A percentile compares a stretch with the other conserved stretches of the same genome.
These are phyloP conservation scores for Fusarium sp. DNA, from an alignment of 2,329 filamentous ascomycete genomes.

Conservation along the genomic window DNA sequence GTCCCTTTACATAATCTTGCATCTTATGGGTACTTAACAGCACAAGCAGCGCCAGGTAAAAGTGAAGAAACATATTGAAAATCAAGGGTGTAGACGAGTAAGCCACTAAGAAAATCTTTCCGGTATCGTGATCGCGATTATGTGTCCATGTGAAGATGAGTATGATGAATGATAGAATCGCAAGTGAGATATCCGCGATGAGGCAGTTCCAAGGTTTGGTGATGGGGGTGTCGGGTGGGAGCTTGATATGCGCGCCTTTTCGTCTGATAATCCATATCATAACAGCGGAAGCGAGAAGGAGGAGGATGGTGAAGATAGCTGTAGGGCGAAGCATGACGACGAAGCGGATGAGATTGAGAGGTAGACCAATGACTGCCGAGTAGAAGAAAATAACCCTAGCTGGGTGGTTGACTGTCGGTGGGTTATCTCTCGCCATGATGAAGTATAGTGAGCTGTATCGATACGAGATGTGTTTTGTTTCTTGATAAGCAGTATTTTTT, in stretches of 20 bases:
- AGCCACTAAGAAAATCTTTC: background rate
- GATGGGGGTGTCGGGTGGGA: background rate
- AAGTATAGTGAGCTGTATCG: too few species aligned
- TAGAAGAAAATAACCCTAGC: background rate
- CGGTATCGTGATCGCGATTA: background rate
- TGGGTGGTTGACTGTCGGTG: background rate
- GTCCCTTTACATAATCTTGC: background rate
- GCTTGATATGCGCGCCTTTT: background rate
- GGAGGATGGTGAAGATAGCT: background rate
- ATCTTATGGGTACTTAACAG: background rate
- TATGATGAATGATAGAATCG: background rate
- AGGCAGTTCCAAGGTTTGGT: background rate
- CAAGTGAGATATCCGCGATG: background rate
- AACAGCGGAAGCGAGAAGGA: background rate
- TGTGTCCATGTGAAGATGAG: conserved; percentile 6
- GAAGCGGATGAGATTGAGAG: conserved; percentile 13
- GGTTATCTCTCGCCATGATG: background rate
- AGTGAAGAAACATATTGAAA: conserved; percentile 7
- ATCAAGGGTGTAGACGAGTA: background rate
- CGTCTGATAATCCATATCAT: background rate
- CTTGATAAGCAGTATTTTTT: background rate
- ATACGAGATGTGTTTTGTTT: too few species aligned
- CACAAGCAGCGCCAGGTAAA: conserved; percentile 2
- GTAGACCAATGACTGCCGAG: background rate
- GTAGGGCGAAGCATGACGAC: background rate